Base-by-base conservation (phyloP, 2,329 filamentous ascomycete species). In the Seiridium cupressi region DNA sequence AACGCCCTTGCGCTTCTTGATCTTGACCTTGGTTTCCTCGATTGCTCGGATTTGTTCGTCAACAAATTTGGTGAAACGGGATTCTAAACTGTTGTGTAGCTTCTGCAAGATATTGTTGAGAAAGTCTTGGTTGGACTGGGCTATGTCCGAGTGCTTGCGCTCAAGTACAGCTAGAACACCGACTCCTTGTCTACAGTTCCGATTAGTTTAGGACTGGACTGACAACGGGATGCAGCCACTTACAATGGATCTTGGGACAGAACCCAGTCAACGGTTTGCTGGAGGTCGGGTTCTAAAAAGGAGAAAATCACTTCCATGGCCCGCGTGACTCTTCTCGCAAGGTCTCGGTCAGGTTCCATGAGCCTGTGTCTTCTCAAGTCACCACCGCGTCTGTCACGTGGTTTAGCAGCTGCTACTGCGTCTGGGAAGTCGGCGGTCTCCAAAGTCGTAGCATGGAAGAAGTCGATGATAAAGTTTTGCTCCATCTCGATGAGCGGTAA, bases 21-120 rank as follows among this genome's bases (percentile, higher is more conserved):
- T 93, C 80, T 97, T 97, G 74, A 99, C 94, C 76, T 98, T 98
- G 44, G 93, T 98, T 63, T 98, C 95, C 76, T 98, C 95, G 64
- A 98, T 97, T 4, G 93, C 93, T 34, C 92, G 91, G 61, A 98
- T 90, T 73, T 99, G 95, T 64, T 97, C 92, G 66, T 98, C 94
- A 7, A 98, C 87, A 68, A 98, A 97, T 63, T 91, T 92, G 62
- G 84, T 88, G 78, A 97, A 97, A 3, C 91, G 85, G 2, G 85
- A 84, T 65, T 90, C 86, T 18, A 98, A 80, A 47, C 85, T 85
- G 59, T 87, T 84, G 66, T 95, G 91, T 8, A 96, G 79, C 70
- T 92, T 93, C 68, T 95, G 90, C 3, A 98, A 79, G 2, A 90
- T 81, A 56, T 86, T 89, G 57, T 92, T 89, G 32, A 97, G 83